Conservation (phyloP, 768 basidiomycete genomes). For the Podaxis sp. region DNA sequence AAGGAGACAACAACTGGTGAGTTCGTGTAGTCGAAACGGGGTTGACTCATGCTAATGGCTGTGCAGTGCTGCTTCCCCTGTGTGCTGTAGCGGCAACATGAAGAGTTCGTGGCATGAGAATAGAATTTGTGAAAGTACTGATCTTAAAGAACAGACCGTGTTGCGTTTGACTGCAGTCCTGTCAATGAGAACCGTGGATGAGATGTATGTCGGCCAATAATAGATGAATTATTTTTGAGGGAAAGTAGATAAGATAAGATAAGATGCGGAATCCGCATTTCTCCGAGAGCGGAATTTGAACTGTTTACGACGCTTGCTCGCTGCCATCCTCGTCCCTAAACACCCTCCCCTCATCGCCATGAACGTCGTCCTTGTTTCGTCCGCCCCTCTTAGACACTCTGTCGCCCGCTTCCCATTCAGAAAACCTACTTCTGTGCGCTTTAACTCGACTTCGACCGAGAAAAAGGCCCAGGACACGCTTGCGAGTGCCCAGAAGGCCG, state of each 20-base stretch:
- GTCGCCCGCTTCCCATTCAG: conserved; percentile 30
- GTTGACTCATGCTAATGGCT: not conserved
- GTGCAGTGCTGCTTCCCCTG: conserved; percentile 1
- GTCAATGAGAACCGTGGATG: not conserved
- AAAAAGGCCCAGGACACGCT: conserved; percentile 74
- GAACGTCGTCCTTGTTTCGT: conserved; percentile 27
- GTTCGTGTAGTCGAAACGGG: not conserved
- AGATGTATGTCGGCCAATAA: not conserved
- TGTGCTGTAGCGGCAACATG: conserved; percentile 1
- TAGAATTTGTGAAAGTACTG: not conserved
- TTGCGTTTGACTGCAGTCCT: not conserved
- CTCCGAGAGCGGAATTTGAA: conserved; percentile 14
- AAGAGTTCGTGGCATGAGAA: not conserved
- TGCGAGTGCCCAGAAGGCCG: conserved; percentile 55
- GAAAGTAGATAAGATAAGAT: conserved; percentile 5
- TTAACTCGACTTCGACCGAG: conserved; percentile 45
- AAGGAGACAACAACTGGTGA: not conserved
- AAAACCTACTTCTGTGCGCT: conserved; percentile 32
- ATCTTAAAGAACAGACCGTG: not conserved
- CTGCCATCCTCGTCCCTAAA: not conserved
- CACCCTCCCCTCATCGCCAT: conserved; percentile 24
- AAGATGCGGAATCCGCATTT: conserved; percentile 7
- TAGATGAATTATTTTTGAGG: not conserved
- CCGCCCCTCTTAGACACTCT: conserved; percentile 28
- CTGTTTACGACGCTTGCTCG: not conserved